Evolutionary conservation across 805 yeast genomes (phyloP).

Genomic region (Kuraishia borneana): DNA sequence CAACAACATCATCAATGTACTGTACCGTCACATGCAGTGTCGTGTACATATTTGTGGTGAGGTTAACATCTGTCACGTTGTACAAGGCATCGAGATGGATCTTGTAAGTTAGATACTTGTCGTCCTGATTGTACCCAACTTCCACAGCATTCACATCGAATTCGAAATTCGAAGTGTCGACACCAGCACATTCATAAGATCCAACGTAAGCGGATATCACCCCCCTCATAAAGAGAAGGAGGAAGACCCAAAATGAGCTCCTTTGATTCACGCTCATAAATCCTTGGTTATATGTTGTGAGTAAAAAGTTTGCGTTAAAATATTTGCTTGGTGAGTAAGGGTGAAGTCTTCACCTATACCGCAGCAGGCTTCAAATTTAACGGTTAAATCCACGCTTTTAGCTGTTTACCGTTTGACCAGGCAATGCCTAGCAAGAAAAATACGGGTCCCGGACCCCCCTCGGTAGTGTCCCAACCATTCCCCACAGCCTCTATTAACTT

Average conservation of each 20-base stretch:
- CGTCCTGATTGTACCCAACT: constrained; percentile 5
- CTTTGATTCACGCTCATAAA: too few relatives aligned
- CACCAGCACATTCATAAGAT: constrained; percentile 4
- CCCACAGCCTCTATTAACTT: too few relatives aligned
- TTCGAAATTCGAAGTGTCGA: constrained; percentile 1
- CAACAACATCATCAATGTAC: constrained; percentile 29
- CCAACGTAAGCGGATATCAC: constrained; percentile 5
- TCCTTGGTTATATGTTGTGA: too few relatives aligned
- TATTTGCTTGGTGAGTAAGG: too few relatives aligned
- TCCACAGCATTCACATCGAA: constrained; percentile 3
- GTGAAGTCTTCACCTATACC: too few relatives aligned
- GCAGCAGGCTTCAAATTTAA: too few relatives aligned
- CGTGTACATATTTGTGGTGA: constrained; percentile 33
- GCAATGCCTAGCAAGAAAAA: too few relatives aligned
- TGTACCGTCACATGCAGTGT: constrained; percentile 33
- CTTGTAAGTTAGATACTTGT: constrained; percentile 5
- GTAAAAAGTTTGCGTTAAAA: too few relatives aligned
- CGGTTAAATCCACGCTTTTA: too few relatives aligned
- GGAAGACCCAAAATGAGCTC: neutral
- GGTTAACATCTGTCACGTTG: constrained; percentile 30
- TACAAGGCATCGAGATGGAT: constrained; percentile 8
- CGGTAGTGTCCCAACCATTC: too few relatives aligned
- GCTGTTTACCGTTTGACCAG: too few relatives aligned
- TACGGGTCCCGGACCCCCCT: too few relatives aligned
- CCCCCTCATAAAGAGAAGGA: neutral